These are phyloP conservation scores for Arabidopsis arenosa DNA, from an alignment of 345 rosid species.

Conservation along the genomic window DNA sequence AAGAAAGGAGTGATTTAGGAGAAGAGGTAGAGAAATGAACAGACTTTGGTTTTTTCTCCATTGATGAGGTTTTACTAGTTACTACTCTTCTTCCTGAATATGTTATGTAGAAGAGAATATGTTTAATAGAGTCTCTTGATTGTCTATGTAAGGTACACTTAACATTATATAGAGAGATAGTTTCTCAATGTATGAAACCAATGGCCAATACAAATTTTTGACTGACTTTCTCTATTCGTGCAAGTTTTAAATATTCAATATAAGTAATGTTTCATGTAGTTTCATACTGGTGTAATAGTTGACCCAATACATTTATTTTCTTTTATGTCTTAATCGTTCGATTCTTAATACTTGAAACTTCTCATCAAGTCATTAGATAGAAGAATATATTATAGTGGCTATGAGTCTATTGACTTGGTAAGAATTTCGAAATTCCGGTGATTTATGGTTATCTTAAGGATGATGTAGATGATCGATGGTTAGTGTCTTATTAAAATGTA, in stretches of 20 bases:
- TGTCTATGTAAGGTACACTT: slow-evolving; percentile 20
- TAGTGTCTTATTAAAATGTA: neutral
- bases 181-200: slow-evolving; percentile 14
- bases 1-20: slow-evolving; percentile 24
- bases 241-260: neutral
- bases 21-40: slow-evolving; percentile 21
- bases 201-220: slow-evolving; percentile 26
- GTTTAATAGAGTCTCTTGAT: slow-evolving; percentile 8
- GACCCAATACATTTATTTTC: neutral
- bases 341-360: neutral
- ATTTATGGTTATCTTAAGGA: neutral
- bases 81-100: neutral
- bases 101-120: neutral
- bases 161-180: slow-evolving; percentile 25
- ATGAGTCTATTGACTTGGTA: slow-evolving; percentile 27
- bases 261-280: neutral
- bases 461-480: slow-evolving; percentile 23
- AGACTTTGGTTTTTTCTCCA: slow-evolving; percentile 33
- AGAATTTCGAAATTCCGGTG: neutral
- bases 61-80: slow-evolving; percentile 1
- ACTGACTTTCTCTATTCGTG: slow-evolving; percentile 18
- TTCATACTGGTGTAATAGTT: slow-evolving; percentile 4
- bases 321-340: neutral
- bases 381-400: slow-evolving; percentile 3
- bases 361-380: slow-evolving; percentile 1